Evolutionary conservation across 345 rosid species (phyloP).

Genomic region (Cardamine occulta): DNA sequence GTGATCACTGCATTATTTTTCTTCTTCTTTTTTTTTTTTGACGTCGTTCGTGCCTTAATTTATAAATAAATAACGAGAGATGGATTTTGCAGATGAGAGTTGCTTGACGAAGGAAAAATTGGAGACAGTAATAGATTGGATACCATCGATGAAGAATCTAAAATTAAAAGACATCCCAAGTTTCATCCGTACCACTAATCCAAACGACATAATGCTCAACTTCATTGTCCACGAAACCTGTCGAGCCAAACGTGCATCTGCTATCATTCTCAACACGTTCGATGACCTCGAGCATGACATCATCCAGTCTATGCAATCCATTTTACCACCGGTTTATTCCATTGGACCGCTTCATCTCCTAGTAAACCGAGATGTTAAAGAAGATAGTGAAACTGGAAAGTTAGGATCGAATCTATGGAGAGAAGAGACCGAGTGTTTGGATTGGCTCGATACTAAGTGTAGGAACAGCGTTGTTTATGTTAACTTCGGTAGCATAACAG

Average conservation of each 20-base stretch:
- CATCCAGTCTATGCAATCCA: constrained; percentile 28
- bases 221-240: constrained; percentile 17
- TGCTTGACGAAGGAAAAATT: constrained; percentile 42
- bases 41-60: not conserved
- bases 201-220: constrained; percentile 39
- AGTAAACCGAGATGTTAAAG: not conserved
- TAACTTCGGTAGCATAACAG: constrained; percentile 30
- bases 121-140: constrained; percentile 49
- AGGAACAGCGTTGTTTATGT: constrained; percentile 35
- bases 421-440: constrained; percentile 38
- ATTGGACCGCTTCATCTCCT: constrained; percentile 31
- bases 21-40: too few relatives aligned
- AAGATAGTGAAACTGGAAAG: not conserved
- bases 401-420: constrained; percentile 36
- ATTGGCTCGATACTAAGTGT: constrained; percentile 40
- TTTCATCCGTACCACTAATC: constrained; percentile 45
- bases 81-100: constrained; percentile 38
- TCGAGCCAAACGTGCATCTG: constrained; percentile 36
- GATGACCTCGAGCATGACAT: constrained; percentile 39
- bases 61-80: not conserved
- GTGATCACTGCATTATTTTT: too few relatives aligned
- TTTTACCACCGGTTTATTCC: constrained; percentile 38
- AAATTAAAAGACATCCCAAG: constrained; percentile 45
- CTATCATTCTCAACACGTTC: constrained; percentile 47
- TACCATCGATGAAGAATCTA: constrained; percentile 47